A percentile compares a stretch with the other conserved stretches of the same genome.
These are phyloP conservation scores for Chaetomiaceae sp. DNA, from an alignment of 2,329 filamentous ascomycete species.

Conservation along the genomic window DNA sequence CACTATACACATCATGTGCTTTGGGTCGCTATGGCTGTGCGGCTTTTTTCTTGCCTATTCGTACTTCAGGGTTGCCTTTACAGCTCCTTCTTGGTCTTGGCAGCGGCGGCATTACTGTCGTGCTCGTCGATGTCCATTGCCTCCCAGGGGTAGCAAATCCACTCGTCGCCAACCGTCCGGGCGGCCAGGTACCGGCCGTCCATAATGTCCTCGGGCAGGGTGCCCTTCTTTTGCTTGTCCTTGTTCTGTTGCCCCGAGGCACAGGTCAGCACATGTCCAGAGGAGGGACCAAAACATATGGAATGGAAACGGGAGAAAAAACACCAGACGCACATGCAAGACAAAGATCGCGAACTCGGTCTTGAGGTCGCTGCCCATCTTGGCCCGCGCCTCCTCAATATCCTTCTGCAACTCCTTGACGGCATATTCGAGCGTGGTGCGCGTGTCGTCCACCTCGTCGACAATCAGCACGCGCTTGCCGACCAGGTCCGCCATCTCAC, in stretches of 20 bases:
- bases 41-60: neutral
- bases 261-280: neutral
- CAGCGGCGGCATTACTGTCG: conserved; percentile 61
- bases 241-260: conserved; percentile 64
- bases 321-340: conserved; percentile 64
- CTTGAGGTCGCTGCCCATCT: conserved; percentile 62
- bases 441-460: conserved; percentile 92
- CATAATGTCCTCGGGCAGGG: conserved; percentile 73
- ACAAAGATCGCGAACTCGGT: conserved; percentile 95
- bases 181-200: conserved; percentile 77
- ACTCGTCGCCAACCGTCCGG: conserved; percentile 83
- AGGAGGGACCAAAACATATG: neutral
- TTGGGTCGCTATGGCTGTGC: neutral
- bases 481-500: conserved; percentile 81
- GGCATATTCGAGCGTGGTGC: conserved; percentile 90
- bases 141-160: conserved; percentile 99
- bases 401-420: conserved; percentile 94
- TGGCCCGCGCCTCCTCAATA: conserved; percentile 72
- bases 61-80: neutral
- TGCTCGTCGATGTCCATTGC: conserved; percentile 91
- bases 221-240: conserved; percentile 92
- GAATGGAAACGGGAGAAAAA: too few species aligned
- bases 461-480: conserved; percentile 91
- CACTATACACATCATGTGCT: neutral
- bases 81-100: conserved; percentile 28